Evolutionary conservation across 2,329 filamentous ascomycete species (phyloP).

Genomic region (Aaosphaeria pasadenensis): DNA sequence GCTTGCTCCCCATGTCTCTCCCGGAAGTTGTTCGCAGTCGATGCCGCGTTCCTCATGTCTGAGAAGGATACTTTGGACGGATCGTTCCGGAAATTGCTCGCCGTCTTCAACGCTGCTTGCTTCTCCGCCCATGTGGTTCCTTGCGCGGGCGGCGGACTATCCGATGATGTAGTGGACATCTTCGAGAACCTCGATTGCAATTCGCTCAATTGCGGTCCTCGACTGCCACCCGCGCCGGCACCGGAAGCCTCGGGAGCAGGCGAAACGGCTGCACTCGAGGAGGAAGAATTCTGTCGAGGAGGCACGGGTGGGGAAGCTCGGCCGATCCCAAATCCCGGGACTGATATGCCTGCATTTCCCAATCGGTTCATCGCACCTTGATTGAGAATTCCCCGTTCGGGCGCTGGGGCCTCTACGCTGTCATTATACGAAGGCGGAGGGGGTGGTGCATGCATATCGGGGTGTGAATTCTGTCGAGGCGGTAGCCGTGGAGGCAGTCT

Average conservation of each 20-base stretch:
- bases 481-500: constrained; percentile 68
- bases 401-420: constrained; percentile 20
- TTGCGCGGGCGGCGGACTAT: constrained; percentile 32
- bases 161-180: constrained; percentile 32
- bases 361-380: constrained; percentile 64
- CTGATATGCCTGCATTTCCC: constrained; percentile 70
- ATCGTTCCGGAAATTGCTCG: constrained; percentile 57
- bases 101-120: constrained; percentile 60
- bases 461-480: constrained; percentile 60
- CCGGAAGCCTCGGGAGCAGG: constrained; percentile 2
- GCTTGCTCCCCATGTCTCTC: constrained; percentile 69
- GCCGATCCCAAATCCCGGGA: constrained; percentile 75
- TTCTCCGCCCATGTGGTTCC: constrained; percentile 64
- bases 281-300: constrained; percentile 22
- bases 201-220: constrained; percentile 56
- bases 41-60: constrained; percentile 57
- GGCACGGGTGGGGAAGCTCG: constrained; percentile 33
- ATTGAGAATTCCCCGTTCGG: constrained; percentile 46
- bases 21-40: constrained; percentile 66
- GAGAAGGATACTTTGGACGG: constrained; percentile 60
- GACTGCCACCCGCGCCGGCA: constrained; percentile 9
- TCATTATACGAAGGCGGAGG: constrained; percentile 51
- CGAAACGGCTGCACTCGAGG: constrained; percentile 24
- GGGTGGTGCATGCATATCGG: constrained; percentile 42
- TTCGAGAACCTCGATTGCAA: constrained; percentile 64